These are phyloP conservation scores for Colletotrichum tabaci DNA, from an alignment of 2,329 filamentous ascomycete genomes.

Conservation along the genomic window DNA sequence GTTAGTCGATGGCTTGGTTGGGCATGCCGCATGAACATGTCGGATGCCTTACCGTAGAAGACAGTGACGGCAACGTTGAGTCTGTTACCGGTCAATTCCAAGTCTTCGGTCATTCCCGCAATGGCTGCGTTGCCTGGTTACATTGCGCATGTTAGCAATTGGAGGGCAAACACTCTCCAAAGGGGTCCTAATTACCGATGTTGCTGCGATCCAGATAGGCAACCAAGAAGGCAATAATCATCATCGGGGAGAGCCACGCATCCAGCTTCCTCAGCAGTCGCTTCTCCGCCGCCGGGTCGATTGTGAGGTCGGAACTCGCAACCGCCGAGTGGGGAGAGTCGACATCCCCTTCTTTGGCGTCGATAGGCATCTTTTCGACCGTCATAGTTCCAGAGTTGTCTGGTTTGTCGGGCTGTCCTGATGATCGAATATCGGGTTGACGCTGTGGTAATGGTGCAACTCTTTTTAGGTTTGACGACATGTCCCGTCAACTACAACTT, in stretches of 20 bases:
- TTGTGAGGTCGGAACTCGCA: constrained; percentile 18
- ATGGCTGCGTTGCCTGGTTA: constrained; percentile 50
- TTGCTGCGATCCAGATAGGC: constrained; percentile 52
- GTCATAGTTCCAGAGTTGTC: constrained; percentile 1
- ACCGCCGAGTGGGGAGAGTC: constrained; percentile 18
- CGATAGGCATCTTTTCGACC: constrained; percentile 30
- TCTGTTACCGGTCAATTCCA: constrained; percentile 52
- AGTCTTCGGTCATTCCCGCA: constrained; percentile 52
- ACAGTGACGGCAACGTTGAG: constrained; percentile 58
- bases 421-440: not conserved
- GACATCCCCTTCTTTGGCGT: constrained; percentile 27
- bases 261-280: constrained; percentile 47
- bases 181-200: constrained; percentile 22
- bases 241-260: constrained; percentile 42
- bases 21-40: constrained; percentile 53
- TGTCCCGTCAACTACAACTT: not conserved
- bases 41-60: constrained; percentile 63
- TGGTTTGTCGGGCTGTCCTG: too few relatives aligned
- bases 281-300: constrained; percentile 39
- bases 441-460: not conserved
- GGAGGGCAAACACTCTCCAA: fast-evolving
- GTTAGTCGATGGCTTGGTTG: constrained; percentile 62
- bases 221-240: constrained; percentile 49
- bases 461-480: not conserved
- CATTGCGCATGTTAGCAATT: constrained; percentile 5